Evolutionary conservation across 129 eudicot genomes (phyloP).

Genomic region (Glebionis coronaria): DNA sequence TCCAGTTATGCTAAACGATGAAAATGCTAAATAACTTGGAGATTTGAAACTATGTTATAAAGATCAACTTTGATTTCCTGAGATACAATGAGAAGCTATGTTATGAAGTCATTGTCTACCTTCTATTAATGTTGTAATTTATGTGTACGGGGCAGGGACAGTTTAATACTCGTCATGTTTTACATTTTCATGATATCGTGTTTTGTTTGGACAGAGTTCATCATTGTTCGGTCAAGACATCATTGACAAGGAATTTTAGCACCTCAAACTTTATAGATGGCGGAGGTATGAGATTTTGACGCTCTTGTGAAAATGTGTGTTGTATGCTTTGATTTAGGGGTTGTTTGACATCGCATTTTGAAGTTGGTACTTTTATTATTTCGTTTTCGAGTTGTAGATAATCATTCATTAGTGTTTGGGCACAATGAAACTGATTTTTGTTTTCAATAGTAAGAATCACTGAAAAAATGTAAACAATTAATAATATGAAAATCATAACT

Average conservation of each 20-base stretch:
- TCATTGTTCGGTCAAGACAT: constrained; percentile 17
- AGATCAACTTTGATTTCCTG: too few relatives aligned
- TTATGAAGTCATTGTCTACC: neutral
- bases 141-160: neutral
- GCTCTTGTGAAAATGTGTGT: neutral
- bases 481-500: too few relatives aligned
- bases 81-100: neutral
- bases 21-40: neutral
- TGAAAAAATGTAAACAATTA: too few relatives aligned
- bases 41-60: neutral
- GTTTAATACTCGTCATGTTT: constrained; percentile 12
- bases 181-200: constrained; percentile 6
- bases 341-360: neutral
- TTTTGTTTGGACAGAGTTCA: constrained; percentile 19
- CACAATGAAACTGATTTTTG: neutral
- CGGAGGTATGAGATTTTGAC: constrained; percentile 41
- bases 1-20: too few relatives aligned
- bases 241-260: constrained; percentile 18
- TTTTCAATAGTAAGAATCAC: too few relatives aligned
- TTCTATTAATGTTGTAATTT: constrained; percentile 5
- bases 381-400: neutral
- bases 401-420: neutral
- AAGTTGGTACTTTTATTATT: neutral
- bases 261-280: constrained; percentile 37
- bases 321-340: neutral